These are phyloP conservation scores for Meredithiella fracta DNA, from an alignment of 2,329 filamentous ascomycete species.

Conservation along the genomic window DNA sequence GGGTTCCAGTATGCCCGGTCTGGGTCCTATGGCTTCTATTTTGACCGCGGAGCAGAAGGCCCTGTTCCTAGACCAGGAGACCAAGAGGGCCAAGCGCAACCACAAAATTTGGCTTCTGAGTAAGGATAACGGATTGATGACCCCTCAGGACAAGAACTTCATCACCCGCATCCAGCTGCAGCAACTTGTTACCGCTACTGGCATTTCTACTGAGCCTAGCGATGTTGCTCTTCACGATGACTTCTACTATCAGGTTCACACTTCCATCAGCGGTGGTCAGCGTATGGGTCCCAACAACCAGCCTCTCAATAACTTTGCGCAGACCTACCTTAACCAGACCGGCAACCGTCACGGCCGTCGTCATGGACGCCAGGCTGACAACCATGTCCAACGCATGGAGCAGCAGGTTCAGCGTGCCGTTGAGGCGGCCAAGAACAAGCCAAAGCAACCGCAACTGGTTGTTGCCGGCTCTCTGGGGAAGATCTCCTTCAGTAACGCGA, in stretches of 20 bases:
- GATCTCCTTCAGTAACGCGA: conserved; percentile 97
- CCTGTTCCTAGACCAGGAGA: conserved; percentile 75
- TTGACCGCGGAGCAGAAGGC: conserved; percentile 76
- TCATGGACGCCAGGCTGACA: conserved; percentile 71
- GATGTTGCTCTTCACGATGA: conserved; percentile 73
- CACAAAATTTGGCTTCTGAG: conserved; percentile 93
- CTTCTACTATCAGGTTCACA: conserved; percentile 97
- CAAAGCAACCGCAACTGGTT: conserved; percentile 92
- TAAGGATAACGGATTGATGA: conserved; percentile 95
- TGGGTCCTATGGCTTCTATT: conserved; percentile 27
- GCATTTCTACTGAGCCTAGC: conserved; percentile 64
- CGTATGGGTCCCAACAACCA: conserved; percentile 86
- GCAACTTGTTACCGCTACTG: conserved; percentile 83
- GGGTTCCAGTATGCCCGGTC: conserved; percentile 3
- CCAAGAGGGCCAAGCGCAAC: conserved; percentile 87
- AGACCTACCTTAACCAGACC: conserved; percentile 94
- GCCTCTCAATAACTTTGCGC: conserved; percentile 86
- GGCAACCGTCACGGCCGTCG: conserved; percentile 65
- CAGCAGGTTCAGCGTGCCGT: conserved; percentile 96
- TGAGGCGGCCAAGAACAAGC: conserved; percentile 90
- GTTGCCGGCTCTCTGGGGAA: conserved; percentile 94
- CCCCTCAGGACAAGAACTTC: conserved; percentile 97
- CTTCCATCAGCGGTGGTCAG: conserved; percentile 77
- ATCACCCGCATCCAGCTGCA: conserved; percentile 96
- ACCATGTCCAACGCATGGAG: conserved; percentile 97